Evolutionary conservation across 331 rosid genomes (phyloP).

Genomic region (Rosa hybrid): DNA sequence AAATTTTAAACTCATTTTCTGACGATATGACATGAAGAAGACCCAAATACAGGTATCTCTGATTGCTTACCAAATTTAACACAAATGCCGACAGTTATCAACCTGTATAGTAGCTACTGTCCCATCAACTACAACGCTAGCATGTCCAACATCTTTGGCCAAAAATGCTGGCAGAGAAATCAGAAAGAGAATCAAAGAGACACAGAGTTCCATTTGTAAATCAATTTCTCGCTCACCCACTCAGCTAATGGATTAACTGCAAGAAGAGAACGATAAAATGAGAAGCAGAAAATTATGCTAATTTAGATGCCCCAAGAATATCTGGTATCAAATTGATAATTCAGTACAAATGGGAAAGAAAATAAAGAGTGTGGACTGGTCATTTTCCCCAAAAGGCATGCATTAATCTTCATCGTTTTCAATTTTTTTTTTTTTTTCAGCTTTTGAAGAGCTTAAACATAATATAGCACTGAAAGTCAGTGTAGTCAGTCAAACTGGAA

Average conservation of each 20-base stretch:
- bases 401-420: constrained; percentile 7
- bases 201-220: constrained; percentile 32
- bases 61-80: constrained; percentile 55
- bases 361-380: not conserved
- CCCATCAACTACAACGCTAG: constrained; percentile 48
- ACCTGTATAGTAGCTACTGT: constrained; percentile 41
- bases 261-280: not conserved
- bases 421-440: not conserved
- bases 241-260: constrained; percentile 32
- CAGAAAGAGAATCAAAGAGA: constrained; percentile 38
- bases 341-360: not conserved
- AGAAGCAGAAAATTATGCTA: constrained; percentile 3
- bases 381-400: not conserved
- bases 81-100: constrained; percentile 57
- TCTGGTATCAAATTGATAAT: not conserved
- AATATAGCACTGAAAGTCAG: not conserved
- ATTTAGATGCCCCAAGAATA: not conserved
- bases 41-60: constrained; percentile 4
- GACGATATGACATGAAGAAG: not conserved
- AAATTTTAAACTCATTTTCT: too few relatives aligned
- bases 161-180: constrained; percentile 42
- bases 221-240: constrained; percentile 21
- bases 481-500: too few relatives aligned
- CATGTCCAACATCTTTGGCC: constrained; percentile 43
- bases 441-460: not conserved